Conservation (phyloP, 805 yeast species). For the Kurtzmaniella fragi region DNA sequence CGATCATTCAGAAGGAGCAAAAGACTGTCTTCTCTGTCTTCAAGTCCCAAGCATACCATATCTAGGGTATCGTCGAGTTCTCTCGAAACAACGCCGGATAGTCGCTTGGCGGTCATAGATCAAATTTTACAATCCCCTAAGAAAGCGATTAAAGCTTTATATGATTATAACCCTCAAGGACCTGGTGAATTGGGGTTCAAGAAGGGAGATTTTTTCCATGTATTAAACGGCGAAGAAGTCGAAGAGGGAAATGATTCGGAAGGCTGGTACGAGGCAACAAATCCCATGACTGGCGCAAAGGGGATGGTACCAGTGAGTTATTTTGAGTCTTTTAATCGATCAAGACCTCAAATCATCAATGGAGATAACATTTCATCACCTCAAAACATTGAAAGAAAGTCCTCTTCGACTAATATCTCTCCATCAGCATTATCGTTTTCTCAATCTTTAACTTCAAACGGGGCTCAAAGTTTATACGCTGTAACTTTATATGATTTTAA, state of each 20-base stretch:
- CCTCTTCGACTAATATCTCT: background rate
- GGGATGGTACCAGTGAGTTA: slow-evolving; percentile 87
- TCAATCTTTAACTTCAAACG: slow-evolving; percentile 17
- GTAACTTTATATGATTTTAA: slow-evolving; percentile 79
- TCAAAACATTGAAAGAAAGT: background rate
- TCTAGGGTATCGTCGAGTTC: slow-evolving; percentile 20
- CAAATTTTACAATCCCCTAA: slow-evolving; percentile 52
- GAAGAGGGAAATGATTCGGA: slow-evolving; percentile 25
- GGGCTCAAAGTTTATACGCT: slow-evolving; percentile 61
- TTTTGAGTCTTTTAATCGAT: slow-evolving; percentile 72
- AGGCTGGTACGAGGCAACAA: slow-evolving; percentile 83
- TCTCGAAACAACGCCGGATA: slow-evolving; percentile 2
- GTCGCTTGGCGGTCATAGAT: slow-evolving; percentile 7
- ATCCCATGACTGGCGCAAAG: slow-evolving; percentile 68
- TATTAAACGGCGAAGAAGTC: slow-evolving; percentile 28
- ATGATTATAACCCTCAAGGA: slow-evolving; percentile 72
- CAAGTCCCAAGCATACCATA: slow-evolving; percentile 28
- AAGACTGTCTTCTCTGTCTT: slow-evolving; percentile 28
- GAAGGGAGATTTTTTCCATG: slow-evolving; percentile 88
- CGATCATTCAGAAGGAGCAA: slow-evolving; percentile 39
- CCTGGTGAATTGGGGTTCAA: slow-evolving; percentile 74
- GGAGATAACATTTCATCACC: slow-evolving; percentile 7
- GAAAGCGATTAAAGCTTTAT: slow-evolving; percentile 78
- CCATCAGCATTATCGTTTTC: slow-evolving; percentile 1
- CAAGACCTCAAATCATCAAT: slow-evolving; percentile 32